phyloP scores from a whole-genome alignment of 2,329 filamentous ascomycete species.

The Nectriaceae sp. region DNA sequence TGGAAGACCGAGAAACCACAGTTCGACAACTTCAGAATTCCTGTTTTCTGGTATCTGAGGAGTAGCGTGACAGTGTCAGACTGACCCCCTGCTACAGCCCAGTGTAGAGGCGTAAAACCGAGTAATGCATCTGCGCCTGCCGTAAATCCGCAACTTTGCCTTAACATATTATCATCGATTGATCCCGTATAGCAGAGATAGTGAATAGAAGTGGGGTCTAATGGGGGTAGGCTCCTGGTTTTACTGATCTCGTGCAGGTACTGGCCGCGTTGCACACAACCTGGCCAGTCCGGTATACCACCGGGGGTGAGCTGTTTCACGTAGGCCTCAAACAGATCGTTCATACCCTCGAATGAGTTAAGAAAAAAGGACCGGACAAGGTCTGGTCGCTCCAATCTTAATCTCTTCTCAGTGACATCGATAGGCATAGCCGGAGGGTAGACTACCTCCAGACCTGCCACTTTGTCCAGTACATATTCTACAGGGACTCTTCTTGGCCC shows the following conservation, averaged over 20 bases:
- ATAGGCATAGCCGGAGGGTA: no score
- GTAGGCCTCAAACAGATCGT: not conserved
- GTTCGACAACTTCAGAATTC: not conserved
- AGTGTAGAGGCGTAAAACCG: not conserved
- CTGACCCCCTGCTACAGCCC: not conserved
- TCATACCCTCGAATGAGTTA: no score
- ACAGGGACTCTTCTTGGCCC: no score
- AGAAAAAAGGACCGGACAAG: no score
- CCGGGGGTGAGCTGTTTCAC: not conserved
- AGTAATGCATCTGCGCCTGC: not conserved
- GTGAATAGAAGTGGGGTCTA: not conserved
- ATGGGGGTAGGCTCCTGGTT: not conserved
- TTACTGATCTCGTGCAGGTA: not conserved
- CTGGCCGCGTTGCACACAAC: not conserved
- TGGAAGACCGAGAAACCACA: slow-evolving; percentile 1
- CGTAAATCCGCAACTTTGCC: not conserved
- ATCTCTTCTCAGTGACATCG: no score
- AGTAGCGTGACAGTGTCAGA: not conserved
- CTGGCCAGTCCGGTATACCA: not conserved
- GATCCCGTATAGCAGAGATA: not conserved
- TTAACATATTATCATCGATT: not conserved
- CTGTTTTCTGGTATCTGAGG: not conserved
- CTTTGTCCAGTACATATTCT: no score
- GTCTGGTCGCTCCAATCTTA: no score
- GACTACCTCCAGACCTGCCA: no score